These are phyloP conservation scores for Scedosporium boydii DNA, from an alignment of 2,329 filamentous ascomycete genomes.

Conservation along the genomic window DNA sequence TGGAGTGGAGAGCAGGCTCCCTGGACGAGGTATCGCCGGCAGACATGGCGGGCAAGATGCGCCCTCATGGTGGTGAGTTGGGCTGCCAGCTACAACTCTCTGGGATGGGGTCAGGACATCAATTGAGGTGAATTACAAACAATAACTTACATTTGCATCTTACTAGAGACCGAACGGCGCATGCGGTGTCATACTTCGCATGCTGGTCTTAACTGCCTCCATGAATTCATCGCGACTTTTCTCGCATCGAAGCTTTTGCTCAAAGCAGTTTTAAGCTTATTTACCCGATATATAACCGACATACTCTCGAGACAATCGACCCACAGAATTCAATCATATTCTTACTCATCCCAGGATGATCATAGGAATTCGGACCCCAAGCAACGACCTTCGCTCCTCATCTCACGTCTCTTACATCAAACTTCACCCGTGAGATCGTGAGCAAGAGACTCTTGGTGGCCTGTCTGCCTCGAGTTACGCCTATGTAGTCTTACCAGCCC, in stretches of 20 bases:
- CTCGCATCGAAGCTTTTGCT: not conserved
- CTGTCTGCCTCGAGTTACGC: too few relatives aligned
- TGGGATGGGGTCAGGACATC: not conserved
- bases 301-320: too few relatives aligned
- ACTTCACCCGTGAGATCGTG: too few relatives aligned
- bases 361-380: too few relatives aligned
- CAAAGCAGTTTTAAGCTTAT: not conserved
- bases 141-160: slow-evolving; percentile 3
- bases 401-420: too few relatives aligned
- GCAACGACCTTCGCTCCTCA: too few relatives aligned
- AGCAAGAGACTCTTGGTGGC: too few relatives aligned
- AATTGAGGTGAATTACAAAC: not conserved
- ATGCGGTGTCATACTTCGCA: not conserved
- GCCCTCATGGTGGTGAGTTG: slow-evolving; percentile 30
- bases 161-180: not conserved
- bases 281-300: not conserved
- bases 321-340: too few relatives aligned
- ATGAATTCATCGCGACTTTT: not conserved
- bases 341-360: too few relatives aligned
- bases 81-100: not conserved
- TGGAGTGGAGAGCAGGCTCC: not conserved
- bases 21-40: slow-evolving; percentile 26
- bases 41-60: slow-evolving; percentile 33
- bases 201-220: not conserved
- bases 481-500: too few relatives aligned